Conservation (phyloP, 2,329 filamentous ascomycete species). For the Alternaria viburni region DNA sequence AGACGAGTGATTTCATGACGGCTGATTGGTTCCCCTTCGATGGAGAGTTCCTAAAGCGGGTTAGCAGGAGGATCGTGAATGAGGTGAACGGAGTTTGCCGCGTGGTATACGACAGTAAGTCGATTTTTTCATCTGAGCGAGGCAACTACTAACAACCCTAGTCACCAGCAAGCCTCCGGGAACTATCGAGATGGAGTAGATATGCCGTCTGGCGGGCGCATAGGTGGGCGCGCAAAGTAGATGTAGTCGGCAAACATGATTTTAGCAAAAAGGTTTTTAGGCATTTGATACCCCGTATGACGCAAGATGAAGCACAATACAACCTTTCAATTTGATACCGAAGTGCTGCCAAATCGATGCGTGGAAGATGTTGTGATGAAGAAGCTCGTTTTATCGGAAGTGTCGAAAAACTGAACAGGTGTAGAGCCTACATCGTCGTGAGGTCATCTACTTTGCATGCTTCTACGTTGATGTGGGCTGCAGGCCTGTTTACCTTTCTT, state of each 20-base stretch:
- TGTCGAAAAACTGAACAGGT: no score
- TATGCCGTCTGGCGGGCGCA: background rate
- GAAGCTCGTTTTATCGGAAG: background rate
- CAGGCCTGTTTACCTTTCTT: no score
- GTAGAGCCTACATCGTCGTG: no score
- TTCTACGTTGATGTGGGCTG: no score
- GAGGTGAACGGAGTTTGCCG: constrained; percentile 75
- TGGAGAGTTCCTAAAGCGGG: constrained; percentile 68
- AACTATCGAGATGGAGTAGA: constrained; percentile 76
- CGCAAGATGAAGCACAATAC: constrained; percentile 13
- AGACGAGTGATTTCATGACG: constrained; percentile 75
- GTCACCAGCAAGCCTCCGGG: constrained; percentile 71
- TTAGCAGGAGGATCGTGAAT: constrained; percentile 74
- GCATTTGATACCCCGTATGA: constrained; percentile 31
- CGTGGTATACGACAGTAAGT: constrained; percentile 72
- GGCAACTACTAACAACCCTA: constrained; percentile 28
- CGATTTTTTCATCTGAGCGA: background rate
- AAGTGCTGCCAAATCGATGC: constrained; percentile 29
- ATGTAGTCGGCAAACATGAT: background rate
- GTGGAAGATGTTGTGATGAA: background rate
- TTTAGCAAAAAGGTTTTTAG: background rate
- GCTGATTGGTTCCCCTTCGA: constrained; percentile 73
- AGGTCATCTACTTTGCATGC: no score
- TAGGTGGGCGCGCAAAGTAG: background rate
- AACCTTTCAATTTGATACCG: constrained; percentile 14